Evolutionary conservation across 2,329 filamentous ascomycete species (phyloP).

Genomic region (Catunica adiposa): DNA sequence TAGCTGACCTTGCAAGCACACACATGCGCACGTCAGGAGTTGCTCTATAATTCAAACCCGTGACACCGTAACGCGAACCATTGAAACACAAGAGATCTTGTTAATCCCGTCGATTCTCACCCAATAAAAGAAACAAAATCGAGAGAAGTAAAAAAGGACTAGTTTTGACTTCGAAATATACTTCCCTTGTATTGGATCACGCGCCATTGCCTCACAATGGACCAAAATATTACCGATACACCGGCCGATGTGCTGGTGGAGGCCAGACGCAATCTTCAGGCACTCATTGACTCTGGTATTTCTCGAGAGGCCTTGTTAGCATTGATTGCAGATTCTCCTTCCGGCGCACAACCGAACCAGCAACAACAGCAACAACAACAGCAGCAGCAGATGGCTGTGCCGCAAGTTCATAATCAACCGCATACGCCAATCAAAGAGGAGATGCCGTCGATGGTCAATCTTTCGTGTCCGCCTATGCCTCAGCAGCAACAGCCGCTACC

Average conservation of each 20-base stretch:
- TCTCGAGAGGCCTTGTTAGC: conserved; percentile 25
- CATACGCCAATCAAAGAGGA: conserved; percentile 12
- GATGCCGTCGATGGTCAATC: conserved; percentile 14
- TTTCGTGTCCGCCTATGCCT: conserved; percentile 11
- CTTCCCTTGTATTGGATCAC: not conserved
- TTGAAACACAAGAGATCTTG: not conserved
- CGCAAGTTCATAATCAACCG: conserved; percentile 14
- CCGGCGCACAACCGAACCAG: not conserved
- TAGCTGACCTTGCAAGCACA: too few relatives aligned
- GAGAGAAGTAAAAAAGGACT: too few relatives aligned
- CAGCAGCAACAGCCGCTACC: conserved; percentile 14
- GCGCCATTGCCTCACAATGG: conserved; percentile 4
- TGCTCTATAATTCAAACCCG: not conserved
- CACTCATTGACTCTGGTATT: conserved; percentile 29
- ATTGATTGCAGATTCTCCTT: conserved; percentile 15
- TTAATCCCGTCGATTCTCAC: not conserved
- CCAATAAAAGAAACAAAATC: not conserved
- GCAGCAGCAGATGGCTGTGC: conserved; percentile 10
- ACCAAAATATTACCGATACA: conserved; percentile 18
- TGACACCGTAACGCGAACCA: not conserved
- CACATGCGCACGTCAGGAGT: not conserved
- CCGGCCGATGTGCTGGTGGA: conserved; percentile 29
- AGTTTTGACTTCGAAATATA: too few relatives aligned
- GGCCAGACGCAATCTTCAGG: conserved; percentile 30
- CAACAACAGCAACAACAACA: conserved; percentile 2